Percentiles rank a stretch among this genome's conserved stretches.
Evolutionary conservation across 306 rosid species (phyloP).

Genomic region (Abrus pulchellus): DNA sequence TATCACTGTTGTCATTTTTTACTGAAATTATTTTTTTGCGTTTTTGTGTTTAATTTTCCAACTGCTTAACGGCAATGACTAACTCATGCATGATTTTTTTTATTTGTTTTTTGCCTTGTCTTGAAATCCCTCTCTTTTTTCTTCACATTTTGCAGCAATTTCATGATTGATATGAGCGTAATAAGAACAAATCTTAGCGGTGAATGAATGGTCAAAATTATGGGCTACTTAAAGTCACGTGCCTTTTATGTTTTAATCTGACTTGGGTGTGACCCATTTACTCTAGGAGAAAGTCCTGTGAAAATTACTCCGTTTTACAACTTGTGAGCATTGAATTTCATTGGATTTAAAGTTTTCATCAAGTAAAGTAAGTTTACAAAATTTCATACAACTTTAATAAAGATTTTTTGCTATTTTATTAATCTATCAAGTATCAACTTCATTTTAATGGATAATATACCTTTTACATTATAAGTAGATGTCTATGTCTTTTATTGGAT

Average conservation of each 20-base stretch:
- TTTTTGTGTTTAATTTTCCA: slow-evolving; percentile 6
- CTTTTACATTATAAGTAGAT: background rate
- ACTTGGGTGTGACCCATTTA: no score
- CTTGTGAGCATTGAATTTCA: no score
- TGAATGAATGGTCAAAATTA: background rate
- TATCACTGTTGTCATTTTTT: background rate
- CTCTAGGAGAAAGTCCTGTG: no score
- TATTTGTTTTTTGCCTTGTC: background rate
- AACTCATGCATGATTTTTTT: background rate
- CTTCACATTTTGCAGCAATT: background rate
- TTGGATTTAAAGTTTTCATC: background rate
- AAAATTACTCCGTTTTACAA: no score
- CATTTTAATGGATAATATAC: background rate
- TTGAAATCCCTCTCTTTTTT: background rate
- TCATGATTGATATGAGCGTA: background rate
- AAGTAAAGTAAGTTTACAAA: background rate
- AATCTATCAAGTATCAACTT: background rate
- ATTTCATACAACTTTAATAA: background rate
- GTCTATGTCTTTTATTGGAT: background rate
- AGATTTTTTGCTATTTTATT: background rate
- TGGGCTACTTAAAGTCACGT: no score
- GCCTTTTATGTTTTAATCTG: no score
- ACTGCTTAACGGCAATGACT: background rate
- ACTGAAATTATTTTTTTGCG: background rate
- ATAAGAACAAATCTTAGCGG: background rate